These are phyloP conservation scores for Pyrus communis DNA, from an alignment of 306 rosid genomes.

Conservation along the genomic window DNA sequence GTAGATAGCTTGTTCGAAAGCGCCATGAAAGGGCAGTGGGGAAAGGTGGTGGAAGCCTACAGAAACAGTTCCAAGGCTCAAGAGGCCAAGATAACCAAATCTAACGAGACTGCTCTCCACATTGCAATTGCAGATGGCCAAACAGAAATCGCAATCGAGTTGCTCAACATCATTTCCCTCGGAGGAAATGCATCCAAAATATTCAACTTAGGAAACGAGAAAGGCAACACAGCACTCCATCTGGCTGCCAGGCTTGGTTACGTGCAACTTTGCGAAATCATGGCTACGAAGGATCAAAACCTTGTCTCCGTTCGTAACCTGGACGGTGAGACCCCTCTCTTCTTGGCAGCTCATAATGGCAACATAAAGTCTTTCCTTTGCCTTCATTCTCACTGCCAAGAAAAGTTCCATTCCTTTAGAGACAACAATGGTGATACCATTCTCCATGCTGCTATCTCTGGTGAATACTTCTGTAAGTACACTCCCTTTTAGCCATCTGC, in stretches of 20 bases:
- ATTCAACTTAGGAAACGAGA: background rate
- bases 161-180: background rate
- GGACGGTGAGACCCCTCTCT: slow-evolving; percentile 19
- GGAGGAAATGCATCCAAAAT: background rate
- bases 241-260: slow-evolving; percentile 13
- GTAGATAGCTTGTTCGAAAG: slow-evolving; percentile 1
- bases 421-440: slow-evolving; percentile 12
- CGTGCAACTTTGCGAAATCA: background rate
- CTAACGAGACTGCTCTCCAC: slow-evolving; percentile 18
- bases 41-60: background rate
- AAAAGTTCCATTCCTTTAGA: background rate
- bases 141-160: background rate
- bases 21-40: slow-evolving; percentile 21
- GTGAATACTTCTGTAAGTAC: slow-evolving; percentile 19
- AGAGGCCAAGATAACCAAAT: slow-evolving; percentile 9
- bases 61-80: background rate
- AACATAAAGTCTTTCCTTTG: slow-evolving; percentile 4
- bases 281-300: background rate
- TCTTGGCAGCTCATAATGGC: slow-evolving; percentile 21
- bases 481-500: too few species aligned
- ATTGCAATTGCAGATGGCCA: slow-evolving; percentile 13
- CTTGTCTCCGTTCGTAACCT: background rate
- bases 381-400: background rate
- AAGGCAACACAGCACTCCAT: slow-evolving; percentile 18
- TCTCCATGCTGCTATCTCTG: slow-evolving; percentile 13